Evolutionary conservation across 805 yeast genomes (phyloP).

Genomic region (Saccharomycopsis malanga): DNA sequence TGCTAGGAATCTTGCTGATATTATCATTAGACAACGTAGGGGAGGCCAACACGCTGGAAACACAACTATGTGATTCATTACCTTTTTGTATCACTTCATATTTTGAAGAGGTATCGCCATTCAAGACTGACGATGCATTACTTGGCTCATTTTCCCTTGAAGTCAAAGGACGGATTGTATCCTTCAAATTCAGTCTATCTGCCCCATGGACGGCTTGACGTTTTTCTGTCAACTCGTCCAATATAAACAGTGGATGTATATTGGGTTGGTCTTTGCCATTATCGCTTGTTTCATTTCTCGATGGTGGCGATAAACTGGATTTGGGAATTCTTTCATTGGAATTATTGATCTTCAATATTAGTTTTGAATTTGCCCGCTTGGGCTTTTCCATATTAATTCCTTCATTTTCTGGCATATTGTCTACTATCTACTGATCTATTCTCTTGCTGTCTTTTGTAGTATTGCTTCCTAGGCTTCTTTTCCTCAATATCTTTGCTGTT

Average conservation of each 20-base stretch:
- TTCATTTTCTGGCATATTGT: background rate
- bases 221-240: slow-evolving; percentile 16
- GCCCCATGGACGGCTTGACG: slow-evolving; percentile 21
- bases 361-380: slow-evolving; percentile 6
- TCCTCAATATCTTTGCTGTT: no score
- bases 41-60: slow-evolving; percentile 2
- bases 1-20: background rate
- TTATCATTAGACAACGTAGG: slow-evolving; percentile 8
- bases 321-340: slow-evolving; percentile 14
- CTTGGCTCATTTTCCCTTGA: slow-evolving; percentile 20
- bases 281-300: background rate
- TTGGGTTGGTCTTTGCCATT: background rate
- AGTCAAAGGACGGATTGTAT: slow-evolving; percentile 15
- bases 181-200: slow-evolving; percentile 4
- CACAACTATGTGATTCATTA: background rate
- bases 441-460: no score
- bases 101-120: slow-evolving; percentile 9
- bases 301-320: slow-evolving; percentile 7
- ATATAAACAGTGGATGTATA: slow-evolving; percentile 17
- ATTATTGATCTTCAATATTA: slow-evolving; percentile 17
- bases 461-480: no score
- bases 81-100: background rate
- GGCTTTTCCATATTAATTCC: background rate
- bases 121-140: slow-evolving; percentile 12
- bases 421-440: no score